Evolutionary conservation across 495 filamentous ascomycete species (phyloP).

Genomic region (Tuber brumale): DNA sequence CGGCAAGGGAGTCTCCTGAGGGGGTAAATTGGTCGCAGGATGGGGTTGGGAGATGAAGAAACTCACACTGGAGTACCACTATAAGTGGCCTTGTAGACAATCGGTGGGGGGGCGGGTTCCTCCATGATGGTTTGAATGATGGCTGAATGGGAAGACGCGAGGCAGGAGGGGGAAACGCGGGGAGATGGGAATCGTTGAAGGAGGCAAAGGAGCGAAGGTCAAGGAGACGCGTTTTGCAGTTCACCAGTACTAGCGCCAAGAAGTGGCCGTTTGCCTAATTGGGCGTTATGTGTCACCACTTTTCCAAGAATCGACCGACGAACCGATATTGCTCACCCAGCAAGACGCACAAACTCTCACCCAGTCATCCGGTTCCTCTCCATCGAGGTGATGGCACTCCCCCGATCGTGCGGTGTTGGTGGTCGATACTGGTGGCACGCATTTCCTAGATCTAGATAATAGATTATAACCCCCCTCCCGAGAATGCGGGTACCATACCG

Average conservation of each 20-base stretch:
- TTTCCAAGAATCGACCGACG: neutral
- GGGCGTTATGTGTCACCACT: neutral
- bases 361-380: neutral
- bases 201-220: conserved; percentile 24
- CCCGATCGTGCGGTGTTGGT: neutral
- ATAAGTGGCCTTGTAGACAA: conserved; percentile 42
- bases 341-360: neutral
- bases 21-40: conserved; percentile 10
- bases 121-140: conserved; percentile 23
- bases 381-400: neutral
- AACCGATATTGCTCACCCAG: conserved; percentile 4
- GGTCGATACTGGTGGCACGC: neutral
- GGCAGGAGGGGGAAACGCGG: conserved; percentile 34
- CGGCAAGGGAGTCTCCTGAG: conserved; percentile 9
- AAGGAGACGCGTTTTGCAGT: conserved; percentile 37
- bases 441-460: neutral
- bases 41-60: neutral
- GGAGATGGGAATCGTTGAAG: conserved; percentile 11
- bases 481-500: neutral
- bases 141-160: conserved; percentile 11
- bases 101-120: conserved; percentile 25
- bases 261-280: neutral
- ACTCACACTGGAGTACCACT: conserved; percentile 43
- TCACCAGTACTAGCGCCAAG: conserved; percentile 15
- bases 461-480: neutral